phyloP scores from a whole-genome alignment of 2,329 filamentous ascomycete species.

The Aspergillus ochraceoroseus region DNA sequence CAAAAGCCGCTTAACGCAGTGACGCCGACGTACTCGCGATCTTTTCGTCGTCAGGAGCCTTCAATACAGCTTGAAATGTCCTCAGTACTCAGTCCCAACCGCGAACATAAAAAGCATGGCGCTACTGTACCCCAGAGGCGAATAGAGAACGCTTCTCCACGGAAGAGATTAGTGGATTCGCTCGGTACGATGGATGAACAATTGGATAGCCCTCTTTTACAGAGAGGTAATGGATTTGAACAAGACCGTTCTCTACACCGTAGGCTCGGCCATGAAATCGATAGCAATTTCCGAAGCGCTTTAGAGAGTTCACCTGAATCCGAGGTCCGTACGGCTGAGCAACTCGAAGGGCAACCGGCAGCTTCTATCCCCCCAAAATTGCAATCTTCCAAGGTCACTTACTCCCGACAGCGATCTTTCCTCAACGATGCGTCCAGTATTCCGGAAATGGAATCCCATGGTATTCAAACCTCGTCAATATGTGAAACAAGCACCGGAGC shows the following conservation, averaged over 20 bases:
- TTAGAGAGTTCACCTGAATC: too few species aligned
- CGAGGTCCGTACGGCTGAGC: not conserved
- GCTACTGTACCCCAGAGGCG: not conserved
- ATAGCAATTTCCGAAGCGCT: not conserved
- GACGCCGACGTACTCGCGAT: not conserved
- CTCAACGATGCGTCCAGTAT: constrained; percentile 47
- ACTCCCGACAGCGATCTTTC: constrained; percentile 56
- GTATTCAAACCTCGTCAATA: constrained; percentile 6
- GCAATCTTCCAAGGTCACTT: constrained; percentile 50
- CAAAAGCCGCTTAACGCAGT: not conserved
- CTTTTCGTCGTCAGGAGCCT: not conserved
- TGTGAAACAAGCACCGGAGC: constrained; percentile 6
- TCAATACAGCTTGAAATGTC: not conserved
- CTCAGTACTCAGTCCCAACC: too few species aligned
- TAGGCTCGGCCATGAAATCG: not conserved
- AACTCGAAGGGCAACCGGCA: constrained; percentile 8
- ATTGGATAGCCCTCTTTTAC: not conserved
- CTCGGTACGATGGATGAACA: constrained; percentile 21
- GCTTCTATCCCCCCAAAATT: constrained; percentile 22
- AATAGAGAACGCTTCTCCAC: constrained; percentile 13
- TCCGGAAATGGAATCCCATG: constrained; percentile 12
- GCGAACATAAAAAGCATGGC: not conserved
- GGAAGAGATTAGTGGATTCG: constrained; percentile 37
- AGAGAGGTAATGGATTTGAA: constrained; percentile 1
- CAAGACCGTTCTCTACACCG: not conserved